A percentile compares a stretch with the other conserved stretches of the same genome.
Evolutionary conservation across 345 rosid species (phyloP).

Genomic region (Bretschneidera sinensis): DNA sequence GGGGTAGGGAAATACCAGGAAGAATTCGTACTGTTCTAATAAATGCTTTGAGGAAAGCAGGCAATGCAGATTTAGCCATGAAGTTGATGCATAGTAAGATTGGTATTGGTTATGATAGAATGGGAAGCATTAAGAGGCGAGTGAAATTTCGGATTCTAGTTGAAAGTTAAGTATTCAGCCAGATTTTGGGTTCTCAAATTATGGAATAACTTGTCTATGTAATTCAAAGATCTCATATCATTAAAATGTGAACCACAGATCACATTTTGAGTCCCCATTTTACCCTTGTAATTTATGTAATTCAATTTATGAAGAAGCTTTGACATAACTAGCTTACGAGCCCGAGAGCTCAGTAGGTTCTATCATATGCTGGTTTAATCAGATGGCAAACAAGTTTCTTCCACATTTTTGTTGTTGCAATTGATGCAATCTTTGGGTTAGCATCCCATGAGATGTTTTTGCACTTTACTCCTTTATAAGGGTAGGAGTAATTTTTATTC

Average conservation of each 20-base stretch:
- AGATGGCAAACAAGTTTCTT: no score
- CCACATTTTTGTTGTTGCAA: no score
- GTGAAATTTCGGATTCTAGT: slow-evolving; percentile 67
- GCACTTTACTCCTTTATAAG: no score
- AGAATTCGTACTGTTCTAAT: slow-evolving; percentile 59
- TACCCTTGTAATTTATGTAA: not conserved
- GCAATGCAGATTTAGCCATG: slow-evolving; percentile 72
- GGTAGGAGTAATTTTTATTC: no score
- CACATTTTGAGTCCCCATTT: not conserved
- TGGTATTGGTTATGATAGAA: slow-evolving; percentile 76
- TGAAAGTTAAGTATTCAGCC: slow-evolving; percentile 28
- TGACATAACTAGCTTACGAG: no score
- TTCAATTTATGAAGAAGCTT: not conserved
- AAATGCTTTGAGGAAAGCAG: slow-evolving; percentile 89
- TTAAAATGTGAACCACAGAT: not conserved
- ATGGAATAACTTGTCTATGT: not conserved
- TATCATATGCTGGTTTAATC: no score
- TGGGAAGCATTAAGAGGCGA: slow-evolving; percentile 63
- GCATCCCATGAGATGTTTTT: no score
- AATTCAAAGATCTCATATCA: not conserved
- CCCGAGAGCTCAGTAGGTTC: no score
- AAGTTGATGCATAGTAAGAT: slow-evolving; percentile 90
- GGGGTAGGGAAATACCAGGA: slow-evolving; percentile 82
- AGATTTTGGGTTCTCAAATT: not conserved
- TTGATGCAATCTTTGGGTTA: no score